These are phyloP conservation scores for Neurospora sp. DNA, from an alignment of 2,329 filamentous ascomycete species.

Conservation along the genomic window DNA sequence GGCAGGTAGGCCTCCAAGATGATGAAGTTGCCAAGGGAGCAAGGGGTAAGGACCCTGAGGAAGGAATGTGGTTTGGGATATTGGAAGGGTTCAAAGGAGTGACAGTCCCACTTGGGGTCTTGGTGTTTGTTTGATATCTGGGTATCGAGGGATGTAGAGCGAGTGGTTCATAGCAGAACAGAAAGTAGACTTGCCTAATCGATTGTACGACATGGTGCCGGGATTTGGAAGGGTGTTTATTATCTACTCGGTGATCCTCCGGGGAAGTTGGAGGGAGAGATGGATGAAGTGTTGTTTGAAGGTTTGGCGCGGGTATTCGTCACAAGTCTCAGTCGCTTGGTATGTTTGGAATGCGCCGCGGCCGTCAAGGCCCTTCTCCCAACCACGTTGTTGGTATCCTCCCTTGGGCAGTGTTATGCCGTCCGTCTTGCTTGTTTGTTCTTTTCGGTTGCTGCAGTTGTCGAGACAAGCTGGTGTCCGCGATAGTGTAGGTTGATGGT, in stretches of 20 bases:
- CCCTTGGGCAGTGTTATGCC: neutral
- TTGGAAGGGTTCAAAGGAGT: constrained; percentile 1
- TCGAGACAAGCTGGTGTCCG: neutral
- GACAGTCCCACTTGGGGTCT: neutral
- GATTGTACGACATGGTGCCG: constrained; percentile 60
- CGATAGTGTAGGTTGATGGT: neutral
- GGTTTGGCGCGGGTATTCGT: neutral
- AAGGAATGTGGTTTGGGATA: constrained; percentile 5
- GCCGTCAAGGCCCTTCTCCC: neutral
- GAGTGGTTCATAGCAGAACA: neutral
- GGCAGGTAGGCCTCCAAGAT: neutral
- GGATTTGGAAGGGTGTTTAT: constrained; percentile 1
- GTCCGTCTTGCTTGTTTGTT: neutral
- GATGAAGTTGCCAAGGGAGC: neutral
- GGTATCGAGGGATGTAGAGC: neutral
- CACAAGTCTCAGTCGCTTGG: neutral
- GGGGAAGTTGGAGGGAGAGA: neutral
- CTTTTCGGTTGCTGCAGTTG: neutral
- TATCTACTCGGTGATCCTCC: neutral
- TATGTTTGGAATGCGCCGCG: neutral
- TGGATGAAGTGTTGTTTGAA: neutral
- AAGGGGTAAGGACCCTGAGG: constrained; percentile 2
- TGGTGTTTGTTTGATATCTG: neutral
- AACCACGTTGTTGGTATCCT: neutral
- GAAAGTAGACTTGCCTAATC: constrained; percentile 48